Base-by-base conservation (phyloP, 73 alveolate genomes). In the Stentor coeruleus region DNA sequence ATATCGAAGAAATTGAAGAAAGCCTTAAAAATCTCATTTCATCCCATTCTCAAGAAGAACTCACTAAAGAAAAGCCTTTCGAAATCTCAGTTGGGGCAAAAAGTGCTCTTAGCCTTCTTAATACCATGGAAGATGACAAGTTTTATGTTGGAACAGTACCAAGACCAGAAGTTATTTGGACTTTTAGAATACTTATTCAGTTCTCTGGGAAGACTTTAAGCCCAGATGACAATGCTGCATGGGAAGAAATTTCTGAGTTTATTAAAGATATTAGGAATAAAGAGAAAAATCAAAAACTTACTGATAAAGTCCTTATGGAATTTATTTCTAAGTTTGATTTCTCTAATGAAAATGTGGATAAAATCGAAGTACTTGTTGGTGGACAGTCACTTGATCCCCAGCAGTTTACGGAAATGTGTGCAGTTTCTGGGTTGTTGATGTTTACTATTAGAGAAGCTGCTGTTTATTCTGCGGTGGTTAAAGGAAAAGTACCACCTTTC, bases 381-480 rank as follows among this genome's bases (percentile, higher is more conserved):
- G 79, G 79, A 66, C 36, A 66, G 33, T 20, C 20, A 20, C 36
- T 66, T 0, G 37, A 66, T 31, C 79, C 79, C 33, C 39, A 26
- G 14, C n/a, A 33, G 33, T 66, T 28, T 31, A 66, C 42, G 26
- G 39, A 66, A 20, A 66, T 66, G 0, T 66, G 79, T 33, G 79
- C 36, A 66, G n/a, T 66, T 20, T 20, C 79, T 26, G 36, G 42
- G 33, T 40, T 66, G n/a, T 28, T 66, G 49, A 66, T 66, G 79
- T 66, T 66, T 66, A 26, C 79, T 26, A 26, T 66, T 15, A 66
- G 79, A 66, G 79, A 66, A 66, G 79, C 79, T 20, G n/a, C 14
- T 28, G 33, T 66, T 26, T 66, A 28, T 66, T 37, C 40, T 1
- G 79, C 49, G 33, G 14, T 66, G 11, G 39, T 31, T 1, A 66